Evolutionary conservation across 768 basidiomycete species (phyloP).

Genomic region (Dacryopinax spathularia): DNA sequence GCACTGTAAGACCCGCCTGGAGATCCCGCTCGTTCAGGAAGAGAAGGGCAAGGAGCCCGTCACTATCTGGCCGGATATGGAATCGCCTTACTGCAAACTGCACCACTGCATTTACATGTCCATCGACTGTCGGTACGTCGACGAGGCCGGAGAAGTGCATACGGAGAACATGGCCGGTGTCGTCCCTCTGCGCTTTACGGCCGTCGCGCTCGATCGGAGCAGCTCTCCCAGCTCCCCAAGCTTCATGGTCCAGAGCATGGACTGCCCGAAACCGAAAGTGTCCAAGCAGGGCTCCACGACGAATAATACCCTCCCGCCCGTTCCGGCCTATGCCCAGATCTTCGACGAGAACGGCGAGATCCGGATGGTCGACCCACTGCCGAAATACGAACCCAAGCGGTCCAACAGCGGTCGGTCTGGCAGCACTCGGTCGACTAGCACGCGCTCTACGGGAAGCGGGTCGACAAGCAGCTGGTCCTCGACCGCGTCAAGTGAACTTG

Average conservation of each 20-base stretch:
- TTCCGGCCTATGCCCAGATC: neutral
- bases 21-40: neutral
- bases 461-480: neutral
- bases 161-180: neutral
- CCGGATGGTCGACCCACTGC: neutral
- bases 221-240: neutral
- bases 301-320: neutral
- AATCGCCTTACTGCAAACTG: neutral
- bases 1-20: neutral
- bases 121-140: neutral
- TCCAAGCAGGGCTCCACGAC: neutral
- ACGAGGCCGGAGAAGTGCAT: neutral
- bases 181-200: neutral
- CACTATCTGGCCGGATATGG: neutral
- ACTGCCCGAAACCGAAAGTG: neutral
- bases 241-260: neutral
- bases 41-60: neutral
- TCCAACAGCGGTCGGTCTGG: no score
- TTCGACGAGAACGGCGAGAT: conserved; percentile 2
- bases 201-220: neutral
- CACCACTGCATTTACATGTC: conserved; percentile 3
- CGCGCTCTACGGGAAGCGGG: no score
- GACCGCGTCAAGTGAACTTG: neutral
- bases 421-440: no score
- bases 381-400: neutral